Conservation (phyloP, 2,329 filamentous ascomycete species). For the Diaporthe sp. region DNA sequence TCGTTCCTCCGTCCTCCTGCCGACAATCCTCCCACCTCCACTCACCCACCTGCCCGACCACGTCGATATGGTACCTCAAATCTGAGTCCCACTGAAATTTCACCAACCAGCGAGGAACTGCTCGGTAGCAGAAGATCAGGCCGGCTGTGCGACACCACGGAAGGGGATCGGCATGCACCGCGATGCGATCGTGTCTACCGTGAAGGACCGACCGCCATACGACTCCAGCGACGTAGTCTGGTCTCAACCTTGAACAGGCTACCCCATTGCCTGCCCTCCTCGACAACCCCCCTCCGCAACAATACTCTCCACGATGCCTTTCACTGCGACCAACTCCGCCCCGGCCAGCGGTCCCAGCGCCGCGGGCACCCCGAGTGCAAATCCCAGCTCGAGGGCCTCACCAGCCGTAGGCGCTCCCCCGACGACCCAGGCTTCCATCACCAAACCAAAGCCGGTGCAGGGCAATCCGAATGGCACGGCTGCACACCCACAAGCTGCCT, state of each 20-base stretch:
- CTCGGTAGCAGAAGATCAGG: neutral
- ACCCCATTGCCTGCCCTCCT: neutral
- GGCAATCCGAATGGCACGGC: slow-evolving; percentile 63
- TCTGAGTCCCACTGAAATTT: neutral
- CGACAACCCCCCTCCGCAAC: neutral
- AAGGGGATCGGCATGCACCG: slow-evolving; percentile 31
- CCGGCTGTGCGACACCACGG: neutral
- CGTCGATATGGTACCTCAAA: neutral
- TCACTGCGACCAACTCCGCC: slow-evolving; percentile 51
- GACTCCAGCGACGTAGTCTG: slow-evolving; percentile 17
- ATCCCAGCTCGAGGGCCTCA: slow-evolving; percentile 63
- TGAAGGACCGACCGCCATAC: slow-evolving; percentile 32
- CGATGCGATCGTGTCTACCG: slow-evolving; percentile 35
- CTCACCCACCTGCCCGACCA: neutral
- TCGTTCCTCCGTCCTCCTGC: neutral
- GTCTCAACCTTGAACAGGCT: slow-evolving; percentile 23
- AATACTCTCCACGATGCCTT: slow-evolving; percentile 48
- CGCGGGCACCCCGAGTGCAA: slow-evolving; percentile 51
- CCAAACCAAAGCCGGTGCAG: slow-evolving; percentile 61
- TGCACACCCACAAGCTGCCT: slow-evolving; percentile 59
- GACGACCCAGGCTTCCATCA: slow-evolving; percentile 45
- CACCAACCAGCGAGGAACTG: neutral
- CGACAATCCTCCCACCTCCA: neutral
- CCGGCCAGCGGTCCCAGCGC: slow-evolving; percentile 45
- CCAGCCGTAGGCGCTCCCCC: slow-evolving; percentile 52